These are phyloP conservation scores for Closterium sp. DNA, from an alignment of 139 green algal genomes.

Conservation along the genomic window DNA sequence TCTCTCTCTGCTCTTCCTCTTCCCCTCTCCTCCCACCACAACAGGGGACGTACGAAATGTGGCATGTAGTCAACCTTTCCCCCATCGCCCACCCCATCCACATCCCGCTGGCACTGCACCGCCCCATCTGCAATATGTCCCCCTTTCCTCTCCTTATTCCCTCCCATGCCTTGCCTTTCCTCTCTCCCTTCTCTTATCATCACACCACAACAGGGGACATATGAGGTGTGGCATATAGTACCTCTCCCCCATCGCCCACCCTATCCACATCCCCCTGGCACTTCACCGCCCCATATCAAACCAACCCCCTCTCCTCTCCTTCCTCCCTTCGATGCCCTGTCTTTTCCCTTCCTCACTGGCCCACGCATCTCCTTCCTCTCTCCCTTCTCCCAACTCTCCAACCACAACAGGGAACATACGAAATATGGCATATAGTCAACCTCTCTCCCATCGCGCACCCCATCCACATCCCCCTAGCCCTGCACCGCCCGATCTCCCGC, in stretches of 20 bases:
- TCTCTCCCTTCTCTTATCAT: background rate
- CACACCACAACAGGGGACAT: background rate
- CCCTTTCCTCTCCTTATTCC: too few relatives aligned
- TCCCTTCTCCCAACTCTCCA: background rate
- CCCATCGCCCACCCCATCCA: background rate
- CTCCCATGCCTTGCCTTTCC: background rate
- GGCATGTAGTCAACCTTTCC: background rate
- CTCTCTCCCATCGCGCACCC: background rate
- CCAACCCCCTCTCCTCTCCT: too few relatives aligned
- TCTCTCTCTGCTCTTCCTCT: too few relatives aligned
- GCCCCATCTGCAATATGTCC: too few relatives aligned
- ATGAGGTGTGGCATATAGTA: background rate
- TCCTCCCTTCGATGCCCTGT: too few relatives aligned
- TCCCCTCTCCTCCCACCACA: background rate
- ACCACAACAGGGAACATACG: background rate
- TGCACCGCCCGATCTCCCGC: background rate
- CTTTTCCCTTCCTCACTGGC: too few relatives aligned
- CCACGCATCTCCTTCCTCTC: too few relatives aligned
- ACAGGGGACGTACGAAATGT: background rate
- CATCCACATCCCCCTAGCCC: background rate
- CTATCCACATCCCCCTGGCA: background rate
- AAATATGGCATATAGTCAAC: background rate
- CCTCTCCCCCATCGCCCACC: background rate
- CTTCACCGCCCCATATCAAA: background rate
- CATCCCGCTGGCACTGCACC: background rate